Evolutionary conservation across 2,329 filamentous ascomycete genomes (phyloP), one percentile per base, ranked within the genome.

Genomic region (Fusarium sp.): DNA sequence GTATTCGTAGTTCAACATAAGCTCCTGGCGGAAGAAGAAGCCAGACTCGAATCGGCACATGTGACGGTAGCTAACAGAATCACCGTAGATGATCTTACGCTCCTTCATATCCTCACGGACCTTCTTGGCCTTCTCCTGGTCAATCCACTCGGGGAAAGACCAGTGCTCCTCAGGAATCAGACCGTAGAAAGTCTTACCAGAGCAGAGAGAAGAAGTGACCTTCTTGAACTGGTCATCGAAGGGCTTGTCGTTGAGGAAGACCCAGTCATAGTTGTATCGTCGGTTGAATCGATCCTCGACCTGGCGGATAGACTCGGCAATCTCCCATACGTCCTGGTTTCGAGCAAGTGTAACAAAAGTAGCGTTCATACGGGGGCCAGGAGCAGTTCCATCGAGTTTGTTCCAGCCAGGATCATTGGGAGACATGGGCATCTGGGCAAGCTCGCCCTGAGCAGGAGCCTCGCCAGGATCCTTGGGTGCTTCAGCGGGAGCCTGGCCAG

Each of bases 41-140:
- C 95, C 95, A 7, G 94, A 98, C 79, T 99, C 95, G 75, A 97
- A 99, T 65, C 95, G 92, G 80, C 95, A 99, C 95, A 99, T 99
- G 83, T 99, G 96, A 64, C 95, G 89, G 82, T 99, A 99, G 80
- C 92, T 96, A 79, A 96, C 81, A 10, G 93, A 97, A 78, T 98
- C 95, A 60, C 95, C 95, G 75, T 99, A 99, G 78, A 99, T 99
- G 77, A 99, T 96, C 81, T 97, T 96, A 75, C 89, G 88, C 76
- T 92, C 86, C 53, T 87, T 88, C 95, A 99, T 99, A 71, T 97
- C 92, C 80, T 97, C 90, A 61, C 95, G 91, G 59, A 95, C 93
- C 78, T 92, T 91, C 73, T 87, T 86, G 38, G 95, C 96, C 81
- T 91, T 96, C 47, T 97, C 91, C 79, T 97, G 91, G 75, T 99